These are phyloP conservation scores for Hypoxylon sp. DNA, from an alignment of 2,329 filamentous ascomycete species.

Conservation along the genomic window DNA sequence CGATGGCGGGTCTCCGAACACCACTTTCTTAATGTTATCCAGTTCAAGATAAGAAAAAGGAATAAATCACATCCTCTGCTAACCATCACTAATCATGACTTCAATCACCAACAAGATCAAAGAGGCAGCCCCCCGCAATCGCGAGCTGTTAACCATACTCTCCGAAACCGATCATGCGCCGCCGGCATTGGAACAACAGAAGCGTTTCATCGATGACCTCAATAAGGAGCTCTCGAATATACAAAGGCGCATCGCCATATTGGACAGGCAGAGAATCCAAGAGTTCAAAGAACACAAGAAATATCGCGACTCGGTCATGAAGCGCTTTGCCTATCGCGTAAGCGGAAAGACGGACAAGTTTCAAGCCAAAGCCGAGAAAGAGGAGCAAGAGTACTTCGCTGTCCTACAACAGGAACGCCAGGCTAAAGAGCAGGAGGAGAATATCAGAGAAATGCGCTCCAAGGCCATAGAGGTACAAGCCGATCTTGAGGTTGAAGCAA, in stretches of 20 bases:
- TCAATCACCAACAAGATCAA: slow-evolving; percentile 58
- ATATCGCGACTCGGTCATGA: slow-evolving; percentile 67
- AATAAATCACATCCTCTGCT: neutral
- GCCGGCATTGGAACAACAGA: slow-evolving; percentile 63
- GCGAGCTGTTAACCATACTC: slow-evolving; percentile 62
- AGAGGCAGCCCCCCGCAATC: slow-evolving; percentile 59
- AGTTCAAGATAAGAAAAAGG: neutral
- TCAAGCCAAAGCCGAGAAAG: slow-evolving; percentile 64
- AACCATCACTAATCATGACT: slow-evolving; percentile 34
- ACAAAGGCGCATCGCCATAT: slow-evolving; percentile 57
- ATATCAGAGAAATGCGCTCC: slow-evolving; percentile 58
- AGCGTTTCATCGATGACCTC: slow-evolving; percentile 62
- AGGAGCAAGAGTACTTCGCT: slow-evolving; percentile 70
- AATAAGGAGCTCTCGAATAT: slow-evolving; percentile 58
- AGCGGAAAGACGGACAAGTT: slow-evolving; percentile 66
- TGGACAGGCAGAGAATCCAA: slow-evolving; percentile 60
- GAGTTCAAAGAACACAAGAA: slow-evolving; percentile 68
- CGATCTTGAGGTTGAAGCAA: slow-evolving; percentile 57
- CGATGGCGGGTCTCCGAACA: neutral
- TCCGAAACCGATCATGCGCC: slow-evolving; percentile 65
- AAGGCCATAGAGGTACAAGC: slow-evolving; percentile 58
- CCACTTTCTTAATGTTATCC: neutral
- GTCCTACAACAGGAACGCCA: slow-evolving; percentile 65
- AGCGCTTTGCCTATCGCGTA: slow-evolving; percentile 67
- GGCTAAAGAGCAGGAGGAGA: slow-evolving; percentile 60